Conservation (phyloP, 129 eudicot species). For the Pittosporum tobira region DNA sequence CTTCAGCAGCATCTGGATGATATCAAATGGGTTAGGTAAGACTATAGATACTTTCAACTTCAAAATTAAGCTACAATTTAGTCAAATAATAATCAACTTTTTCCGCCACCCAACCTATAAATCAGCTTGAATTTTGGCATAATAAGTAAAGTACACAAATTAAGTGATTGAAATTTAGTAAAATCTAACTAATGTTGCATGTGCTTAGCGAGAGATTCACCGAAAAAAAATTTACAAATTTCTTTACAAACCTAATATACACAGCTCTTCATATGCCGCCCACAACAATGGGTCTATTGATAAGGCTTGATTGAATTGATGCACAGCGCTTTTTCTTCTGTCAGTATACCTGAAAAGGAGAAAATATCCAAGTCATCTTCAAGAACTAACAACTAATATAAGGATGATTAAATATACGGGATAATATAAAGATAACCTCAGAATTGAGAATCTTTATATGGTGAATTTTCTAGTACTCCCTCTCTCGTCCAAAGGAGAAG, state of each 20-base stretch:
- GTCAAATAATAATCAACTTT: not conserved
- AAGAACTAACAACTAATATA: not conserved
- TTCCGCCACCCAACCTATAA: not conserved
- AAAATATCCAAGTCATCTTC: not conserved
- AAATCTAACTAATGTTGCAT: not conserved
- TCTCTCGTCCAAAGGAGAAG: no score
- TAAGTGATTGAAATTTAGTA: not conserved
- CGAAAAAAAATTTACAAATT: not conserved
- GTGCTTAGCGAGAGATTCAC: no score
- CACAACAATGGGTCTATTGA: conserved; percentile 87
- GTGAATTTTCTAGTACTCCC: no score
- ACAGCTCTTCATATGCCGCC: conserved; percentile 96
- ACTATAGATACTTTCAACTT: not conserved
- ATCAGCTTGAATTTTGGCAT: not conserved
- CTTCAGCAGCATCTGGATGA: conserved; percentile 78
- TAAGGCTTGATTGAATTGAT: conserved; percentile 86
- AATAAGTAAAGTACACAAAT: not conserved
- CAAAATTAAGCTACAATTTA: not conserved
- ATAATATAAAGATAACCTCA: not conserved
- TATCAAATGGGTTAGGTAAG: no score
- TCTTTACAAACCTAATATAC: conserved; percentile 58
- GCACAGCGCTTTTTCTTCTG: conserved; percentile 63
- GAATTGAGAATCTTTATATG: not conserved
- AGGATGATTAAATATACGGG: no score
- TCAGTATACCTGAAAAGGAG: conserved; percentile 73